Evolutionary conservation across 2,329 filamentous ascomycete species (phyloP), one percentile per base, ranked within the genome.

Genomic region (Teratosphaeria pseudoeucalypti): DNA sequence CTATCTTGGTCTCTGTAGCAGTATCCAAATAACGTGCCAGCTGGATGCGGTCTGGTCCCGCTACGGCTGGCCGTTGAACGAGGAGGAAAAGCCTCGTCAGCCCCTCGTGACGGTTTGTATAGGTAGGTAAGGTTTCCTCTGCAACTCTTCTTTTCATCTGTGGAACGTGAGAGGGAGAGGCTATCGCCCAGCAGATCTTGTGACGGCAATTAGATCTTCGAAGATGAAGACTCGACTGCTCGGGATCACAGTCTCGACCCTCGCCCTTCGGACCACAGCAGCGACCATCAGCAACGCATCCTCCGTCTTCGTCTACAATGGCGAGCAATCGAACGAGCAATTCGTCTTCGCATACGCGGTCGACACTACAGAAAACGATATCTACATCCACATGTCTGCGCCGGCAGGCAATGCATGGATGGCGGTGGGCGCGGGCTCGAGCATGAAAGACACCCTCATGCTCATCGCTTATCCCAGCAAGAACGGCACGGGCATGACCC

Each of bases 401-500:
- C 67, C 66, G 4, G 57, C 73, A 7, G 73, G 72, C 14, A 74
- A 74, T 58, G 72, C 71, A 2, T 79, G 77, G 77, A 70, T 75
- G 2, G 75, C 70, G 2, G 71, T 77, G 5, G 76, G 77, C 7
- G 72, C 77, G 60, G 76, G 76, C 1, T 63, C 62, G 14, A 61
- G 69, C 52, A 79, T 79, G 76, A 67, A 69, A 61, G 68, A 72
- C 27, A 69, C 73, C 19, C 62, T 78, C 54, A 78, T 78, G 67
- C 71, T 79, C 56, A 65, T 78, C 37, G 71, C 77, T 60, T 78
- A 79, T 64, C 69, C 73, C 0, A 69, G 71, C 54, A 62, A 63
- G 1, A 64, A 65, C 49, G 62, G 58, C 11, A 34, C 54, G 72
- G 73, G 74, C 52, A 65, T 76, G 11, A 76, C 74, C 0, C 56